Evolutionary conservation across 805 yeast species (phyloP), one percentile per base, ranked within the genome.

Genomic region (Sugiyamaella marilandica): DNA sequence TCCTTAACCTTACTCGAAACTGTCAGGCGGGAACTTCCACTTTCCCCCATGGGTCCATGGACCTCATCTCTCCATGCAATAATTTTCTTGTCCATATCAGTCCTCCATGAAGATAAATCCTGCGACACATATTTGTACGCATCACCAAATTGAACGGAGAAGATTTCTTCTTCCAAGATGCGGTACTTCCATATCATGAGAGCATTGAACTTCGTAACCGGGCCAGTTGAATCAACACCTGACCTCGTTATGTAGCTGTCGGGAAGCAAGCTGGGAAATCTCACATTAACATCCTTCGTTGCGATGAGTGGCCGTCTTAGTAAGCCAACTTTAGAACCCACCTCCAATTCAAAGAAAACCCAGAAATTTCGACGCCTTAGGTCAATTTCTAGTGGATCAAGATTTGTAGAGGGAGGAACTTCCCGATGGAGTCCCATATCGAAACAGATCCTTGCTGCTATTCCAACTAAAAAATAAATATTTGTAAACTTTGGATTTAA

Each of bases 371-470:
- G 39, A 2, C 54, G 45, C 21, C 36, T 21, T 16, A 46, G 32
- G 31, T 51, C 54, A 2, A 35, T 26, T 5, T 29, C 26, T n/a
- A 51, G 32, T 7, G 45, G 34, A 24, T 41, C 45, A 3, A 34
- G 16, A 34, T 34, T 34, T 2, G 41, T 18, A 9, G 19, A 16
- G 2, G 34, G n/a, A 13, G 45, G 37, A 14, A 45, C 54, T n/a
- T 51, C 54, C 5, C 51, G 24, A 31, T 53, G 56, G 13, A 53
- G 45, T 10, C 56, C 56, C 21, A 48, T 36, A 19, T 53, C 56
- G 18, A 53, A 43, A 33, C 53, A 53, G 41, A 53, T 44, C n/a
- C 56, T 31, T 24, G 45, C 29, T 11, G 56, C 53, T 11, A 50
- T 26, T 3, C 56, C 56, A 11, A 37, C 33, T 24, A 53, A 36